Percentiles rank a stretch among this genome's conserved stretches.
phyloP scores from a whole-genome alignment of 2,329 filamentous ascomycete species.

The Nemania diffusa region DNA sequence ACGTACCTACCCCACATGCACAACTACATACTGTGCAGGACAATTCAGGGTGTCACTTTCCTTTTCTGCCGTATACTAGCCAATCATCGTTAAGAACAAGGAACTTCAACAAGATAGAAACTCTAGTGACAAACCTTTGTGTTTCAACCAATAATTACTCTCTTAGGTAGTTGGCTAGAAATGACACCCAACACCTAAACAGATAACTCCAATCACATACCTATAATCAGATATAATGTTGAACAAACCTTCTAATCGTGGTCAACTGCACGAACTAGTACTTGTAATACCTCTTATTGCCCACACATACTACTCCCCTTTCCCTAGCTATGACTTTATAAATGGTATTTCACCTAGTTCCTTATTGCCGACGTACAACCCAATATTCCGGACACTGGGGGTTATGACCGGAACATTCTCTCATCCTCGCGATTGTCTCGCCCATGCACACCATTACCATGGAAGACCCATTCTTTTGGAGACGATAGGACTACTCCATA shows the following conservation, averaged over 20 bases:
- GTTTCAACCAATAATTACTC: background rate
- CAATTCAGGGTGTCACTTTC: background rate
- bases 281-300: background rate
- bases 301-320: slow-evolving; percentile 1
- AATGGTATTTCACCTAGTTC: background rate
- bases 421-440: slow-evolving; percentile 13
- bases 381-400: slow-evolving; percentile 21
- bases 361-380: background rate
- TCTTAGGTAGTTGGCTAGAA: background rate
- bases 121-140: background rate
- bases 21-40: background rate
- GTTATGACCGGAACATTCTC: slow-evolving; percentile 9
- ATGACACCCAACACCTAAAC: background rate
- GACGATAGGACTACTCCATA: background rate
- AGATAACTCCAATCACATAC: background rate
- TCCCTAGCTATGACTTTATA: background rate
- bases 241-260: background rate
- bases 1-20: slow-evolving; percentile 26
- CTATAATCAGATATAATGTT: too few species aligned
- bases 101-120: background rate
- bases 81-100: slow-evolving; percentile 10
- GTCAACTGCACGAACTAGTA: background rate
- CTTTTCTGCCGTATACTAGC: slow-evolving; percentile 21
- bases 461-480: background rate
- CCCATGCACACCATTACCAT: slow-evolving; percentile 11